Conservation (phyloP, 495 filamentous ascomycete genomes). For the Penicillium pulvis region DNA sequence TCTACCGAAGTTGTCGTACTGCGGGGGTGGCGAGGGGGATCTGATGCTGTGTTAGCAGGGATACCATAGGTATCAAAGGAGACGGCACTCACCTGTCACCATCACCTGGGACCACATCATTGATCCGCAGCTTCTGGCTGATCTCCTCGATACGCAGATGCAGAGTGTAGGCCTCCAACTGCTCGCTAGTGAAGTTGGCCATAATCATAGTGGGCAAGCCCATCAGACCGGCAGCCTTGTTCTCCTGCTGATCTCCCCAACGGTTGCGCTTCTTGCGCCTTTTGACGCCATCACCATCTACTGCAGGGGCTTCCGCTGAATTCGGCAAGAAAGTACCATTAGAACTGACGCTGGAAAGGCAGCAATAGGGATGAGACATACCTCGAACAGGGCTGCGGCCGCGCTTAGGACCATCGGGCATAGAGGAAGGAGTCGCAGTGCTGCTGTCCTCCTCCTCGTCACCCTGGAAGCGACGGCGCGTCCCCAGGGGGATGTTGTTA, state of each 20-base stretch:
- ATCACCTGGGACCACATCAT: constrained; percentile 95
- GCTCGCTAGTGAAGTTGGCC: constrained; percentile 95
- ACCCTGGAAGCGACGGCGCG: constrained; percentile 76
- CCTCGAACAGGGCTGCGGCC: constrained; percentile 74
- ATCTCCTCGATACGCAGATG: constrained; percentile 98
- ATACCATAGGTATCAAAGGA: constrained; percentile 1
- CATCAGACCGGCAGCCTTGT: constrained; percentile 98
- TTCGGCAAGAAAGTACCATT: neutral
- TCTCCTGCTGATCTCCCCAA: constrained; percentile 94
- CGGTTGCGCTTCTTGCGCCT: constrained; percentile 96
- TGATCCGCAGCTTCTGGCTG: constrained; percentile 96
- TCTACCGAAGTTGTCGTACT: constrained; percentile 98
- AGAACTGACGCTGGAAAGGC: neutral
- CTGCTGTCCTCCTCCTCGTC: constrained; percentile 66
- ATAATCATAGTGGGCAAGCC: constrained; percentile 94
- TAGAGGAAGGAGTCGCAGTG: constrained; percentile 54
- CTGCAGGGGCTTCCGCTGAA: constrained; percentile 50
- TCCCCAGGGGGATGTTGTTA: constrained; percentile 93
- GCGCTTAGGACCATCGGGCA: constrained; percentile 61
- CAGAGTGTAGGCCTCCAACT: constrained; percentile 93
- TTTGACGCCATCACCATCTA: constrained; percentile 79
- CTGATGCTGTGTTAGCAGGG: constrained; percentile 48
- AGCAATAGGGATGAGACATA: constrained; percentile 30
- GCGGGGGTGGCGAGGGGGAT: constrained; percentile 91
- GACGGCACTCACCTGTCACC: constrained; percentile 74